A percentile compares a stretch with the other conserved stretches of the same genome.
Conservation (phyloP, 441 rosid genomes). For the Oxalis stricta region DNA sequence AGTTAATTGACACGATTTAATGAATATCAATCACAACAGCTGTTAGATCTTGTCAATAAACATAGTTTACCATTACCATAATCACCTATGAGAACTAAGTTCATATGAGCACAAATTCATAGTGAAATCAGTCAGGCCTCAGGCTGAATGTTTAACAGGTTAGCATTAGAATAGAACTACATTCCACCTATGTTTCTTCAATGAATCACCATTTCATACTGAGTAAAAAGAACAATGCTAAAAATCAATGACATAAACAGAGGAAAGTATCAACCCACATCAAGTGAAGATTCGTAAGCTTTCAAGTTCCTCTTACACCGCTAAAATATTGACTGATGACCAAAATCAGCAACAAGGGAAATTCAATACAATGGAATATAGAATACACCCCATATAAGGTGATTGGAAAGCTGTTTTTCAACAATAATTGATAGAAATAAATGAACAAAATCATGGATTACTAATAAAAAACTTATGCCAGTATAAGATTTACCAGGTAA, state of each 20-base stretch:
- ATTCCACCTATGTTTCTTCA: background rate
- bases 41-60: too few species aligned
- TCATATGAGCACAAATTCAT: too few species aligned
- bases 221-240: background rate
- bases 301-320: background rate
- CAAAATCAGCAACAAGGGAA: background rate
- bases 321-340: background rate
- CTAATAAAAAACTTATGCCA: background rate
- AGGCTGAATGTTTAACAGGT: too few species aligned
- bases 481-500: constrained; percentile 14
- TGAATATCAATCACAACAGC: too few species aligned
- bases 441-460: background rate
- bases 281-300: too few species aligned
- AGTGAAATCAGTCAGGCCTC: too few species aligned
- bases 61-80: too few species aligned
- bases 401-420: background rate
- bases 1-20: too few species aligned
- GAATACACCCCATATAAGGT: background rate
- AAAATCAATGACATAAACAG: background rate
- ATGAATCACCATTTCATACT: background rate
- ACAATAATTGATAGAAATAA: background rate
- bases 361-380: background rate
- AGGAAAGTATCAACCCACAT: background rate
- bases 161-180: background rate
- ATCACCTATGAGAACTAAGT: too few species aligned